Evolutionary conservation across 495 filamentous ascomycete genomes (phyloP), one percentile per base, ranked within the genome.

Genomic region (Thermothielavioides terrestris): DNA sequence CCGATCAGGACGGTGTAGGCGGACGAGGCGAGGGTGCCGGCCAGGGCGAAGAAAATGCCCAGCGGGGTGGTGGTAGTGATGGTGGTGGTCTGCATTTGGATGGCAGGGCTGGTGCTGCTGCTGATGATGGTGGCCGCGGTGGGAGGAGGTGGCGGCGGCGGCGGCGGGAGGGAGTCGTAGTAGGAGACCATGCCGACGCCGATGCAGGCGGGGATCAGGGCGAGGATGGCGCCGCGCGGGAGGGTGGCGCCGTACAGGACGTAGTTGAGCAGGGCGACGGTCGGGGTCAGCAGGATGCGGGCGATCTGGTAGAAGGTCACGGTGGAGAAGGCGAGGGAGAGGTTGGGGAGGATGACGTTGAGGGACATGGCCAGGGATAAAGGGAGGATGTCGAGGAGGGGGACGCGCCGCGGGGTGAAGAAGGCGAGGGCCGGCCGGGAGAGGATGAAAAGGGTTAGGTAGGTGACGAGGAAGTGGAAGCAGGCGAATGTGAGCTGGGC

Each of bases 231-330:
- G 43, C 64, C 55, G 14, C 59, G 65, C 31, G 84, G 82, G 5
- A 86, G 77, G 14, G 68, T 76, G 38, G 76, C 63, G 47, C 69
- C 67, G 67, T 85, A 85, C 37, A 88, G 74, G 27, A 80, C 55
- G 55, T 74, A 81, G 60, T 87, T 85, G 66, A 86, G 77, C 9
- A 77, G 54, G 7, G 82, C 84, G 5, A 85, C 82, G 26, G 72
- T 75, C 3, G 84, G 84, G 7, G 84, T 87, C 21, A 88, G 76
- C 27, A 86, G 71, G 46, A 88, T 81, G 18, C 84, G 77, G 15
- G 80, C 82, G 44, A 86, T 75, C 57, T 88, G 84, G 60, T 88
- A 87, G 60, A 86, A 87, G 46, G 82, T 84, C 23, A 88, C 77
- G 37, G 79, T 77, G 17, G 83, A 86, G 57, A 80, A 81, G 46